Base-by-base conservation (phyloP, 306 rosid genomes). In the Vicia faba region DNA sequence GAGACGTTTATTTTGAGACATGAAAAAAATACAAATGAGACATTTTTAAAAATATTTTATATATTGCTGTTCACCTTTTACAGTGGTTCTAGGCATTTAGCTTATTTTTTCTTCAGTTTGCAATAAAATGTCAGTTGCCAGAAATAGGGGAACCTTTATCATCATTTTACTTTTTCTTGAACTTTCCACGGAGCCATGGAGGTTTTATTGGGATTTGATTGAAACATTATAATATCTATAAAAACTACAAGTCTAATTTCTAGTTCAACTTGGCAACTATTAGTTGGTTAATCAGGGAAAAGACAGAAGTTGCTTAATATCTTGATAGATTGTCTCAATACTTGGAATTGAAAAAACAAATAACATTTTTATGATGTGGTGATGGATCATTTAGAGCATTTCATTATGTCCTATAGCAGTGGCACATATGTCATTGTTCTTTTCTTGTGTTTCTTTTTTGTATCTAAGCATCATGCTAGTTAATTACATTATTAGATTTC, bases 91-190 rank as follows among this genome's bases (percentile, higher is more conserved):
- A 48, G 28, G 26, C 18, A 18, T 64, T 38, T 50, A 18, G 69
- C 28, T 39, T 64, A 19, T 35, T 51, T 69, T 69, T 44, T 29
- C 61, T 69, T 25, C 66, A 54, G 29, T 76, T 55, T 54, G 72
- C 59, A 63, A 40, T 56, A 44, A 54, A 76, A 54, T 53, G 49
- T 18, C 48, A 7, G 19, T 31, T 39, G 39, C 28, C 26, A 26
- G 61, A 35, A 41, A 12, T 62, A 41, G n/a, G 25, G 57, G 35
- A 75, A 40, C 40, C 14, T 31, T 43, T 69, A 35, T 15, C 15
- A 29, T 25, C 41, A 48, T 70, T 46, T 69, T 61, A 31, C 39
- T 41, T 38, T 58, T 29, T 51, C 38, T 55, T 19, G 39, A 28
- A 16, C 26, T 19, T 20, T 56, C 28, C 3, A 13, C 6, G 5